Evolutionary conservation across 1,139 yeast genomes (phyloP).

Genomic region (Pichia sp.): DNA sequence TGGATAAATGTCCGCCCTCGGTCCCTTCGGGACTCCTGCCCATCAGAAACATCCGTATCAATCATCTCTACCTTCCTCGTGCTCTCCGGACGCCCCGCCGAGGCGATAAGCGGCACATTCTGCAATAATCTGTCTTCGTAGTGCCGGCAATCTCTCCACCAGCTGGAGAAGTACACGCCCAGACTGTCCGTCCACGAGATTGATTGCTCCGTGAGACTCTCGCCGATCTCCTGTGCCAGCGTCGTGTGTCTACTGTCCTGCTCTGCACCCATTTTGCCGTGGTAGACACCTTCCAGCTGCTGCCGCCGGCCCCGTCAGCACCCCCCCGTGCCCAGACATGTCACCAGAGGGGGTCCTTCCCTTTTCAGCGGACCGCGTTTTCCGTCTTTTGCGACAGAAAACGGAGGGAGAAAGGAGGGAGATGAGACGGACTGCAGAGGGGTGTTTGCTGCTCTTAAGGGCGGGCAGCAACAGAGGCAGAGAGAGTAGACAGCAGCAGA

Average conservation of each 20-base stretch:
- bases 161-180: slow-evolving; percentile 3
- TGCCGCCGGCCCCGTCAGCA: too few relatives aligned
- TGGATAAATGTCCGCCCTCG: slow-evolving; percentile 45
- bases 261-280: too few relatives aligned
- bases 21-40: slow-evolving; percentile 17
- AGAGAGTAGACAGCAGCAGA: neutral
- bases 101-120: slow-evolving; percentile 47
- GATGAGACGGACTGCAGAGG: neutral
- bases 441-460: too few relatives aligned
- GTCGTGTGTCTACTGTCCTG: slow-evolving; percentile 4
- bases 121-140: slow-evolving; percentile 47
- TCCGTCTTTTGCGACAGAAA: neutral
- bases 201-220: neutral
- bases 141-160: slow-evolving; percentile 13
- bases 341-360: neutral
- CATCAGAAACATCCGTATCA: slow-evolving; percentile 47
- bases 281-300: too few relatives aligned
- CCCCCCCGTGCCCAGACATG: neutral
- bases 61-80: slow-evolving; percentile 45
- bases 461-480: too few relatives aligned
- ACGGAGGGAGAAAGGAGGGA: neutral
- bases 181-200: slow-evolving; percentile 5
- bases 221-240: slow-evolving; percentile 10
- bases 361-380: neutral
- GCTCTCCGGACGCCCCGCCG: slow-evolving; percentile 43